These are phyloP conservation scores for Dioscorea cayenensis DNA, from an alignment of 116 monocot species.

Conservation along the genomic window DNA sequence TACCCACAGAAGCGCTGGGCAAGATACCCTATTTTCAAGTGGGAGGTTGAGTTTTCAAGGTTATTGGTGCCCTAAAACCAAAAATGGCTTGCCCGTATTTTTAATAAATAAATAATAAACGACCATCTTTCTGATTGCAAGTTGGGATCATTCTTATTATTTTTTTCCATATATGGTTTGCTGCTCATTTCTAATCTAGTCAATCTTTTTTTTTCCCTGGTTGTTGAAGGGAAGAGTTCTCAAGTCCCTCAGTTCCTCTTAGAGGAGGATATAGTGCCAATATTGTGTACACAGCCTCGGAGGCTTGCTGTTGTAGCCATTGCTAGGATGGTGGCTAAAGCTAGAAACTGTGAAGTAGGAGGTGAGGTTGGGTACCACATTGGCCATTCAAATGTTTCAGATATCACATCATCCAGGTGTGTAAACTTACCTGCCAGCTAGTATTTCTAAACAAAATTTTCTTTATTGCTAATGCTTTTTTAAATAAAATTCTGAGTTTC, in stretches of 20 bases:
- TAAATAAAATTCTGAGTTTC: no score
- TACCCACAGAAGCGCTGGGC: no score
- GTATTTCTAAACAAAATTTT: no score
- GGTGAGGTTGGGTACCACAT: constrained; percentile 86
- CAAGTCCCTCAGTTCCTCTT: constrained; percentile 76
- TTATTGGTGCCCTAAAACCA: neutral
- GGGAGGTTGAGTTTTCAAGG: neutral
- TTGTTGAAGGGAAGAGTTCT: constrained; percentile 75
- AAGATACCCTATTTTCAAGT: no score
- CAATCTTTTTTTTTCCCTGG: neutral
- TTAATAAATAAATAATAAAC: no score
- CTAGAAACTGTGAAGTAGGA: constrained; percentile 59
- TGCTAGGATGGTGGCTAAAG: constrained; percentile 67
- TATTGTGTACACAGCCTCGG: constrained; percentile 85
- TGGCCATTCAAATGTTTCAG: constrained; percentile 67
- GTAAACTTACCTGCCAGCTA: no score
- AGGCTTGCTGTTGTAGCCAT: constrained; percentile 84
- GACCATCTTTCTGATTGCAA: neutral
- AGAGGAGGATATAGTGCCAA: constrained; percentile 74
- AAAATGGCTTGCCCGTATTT: no score
- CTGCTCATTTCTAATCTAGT: neutral
- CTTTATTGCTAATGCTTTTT: no score
- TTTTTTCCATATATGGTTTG: neutral
- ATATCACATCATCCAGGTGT: constrained; percentile 36
- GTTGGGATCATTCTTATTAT: neutral